Evolutionary conservation across 148 eudicot species (phyloP).

Genomic region (Gaultheria prostrata): DNA sequence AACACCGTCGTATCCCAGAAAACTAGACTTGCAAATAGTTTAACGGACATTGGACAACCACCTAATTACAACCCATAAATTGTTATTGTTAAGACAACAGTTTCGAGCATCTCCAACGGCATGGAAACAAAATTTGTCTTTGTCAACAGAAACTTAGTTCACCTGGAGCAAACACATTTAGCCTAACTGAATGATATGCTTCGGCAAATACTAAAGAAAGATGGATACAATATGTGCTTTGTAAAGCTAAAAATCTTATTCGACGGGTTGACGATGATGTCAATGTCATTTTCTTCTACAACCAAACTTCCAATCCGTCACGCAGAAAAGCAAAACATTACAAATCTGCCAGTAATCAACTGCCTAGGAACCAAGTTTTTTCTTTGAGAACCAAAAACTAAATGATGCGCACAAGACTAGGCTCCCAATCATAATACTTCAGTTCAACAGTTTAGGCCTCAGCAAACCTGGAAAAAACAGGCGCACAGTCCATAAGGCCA

Average conservation of each 20-base stretch:
- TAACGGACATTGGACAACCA: too few species aligned
- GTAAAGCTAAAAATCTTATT: not conserved
- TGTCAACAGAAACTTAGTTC: not conserved
- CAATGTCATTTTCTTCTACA: not conserved
- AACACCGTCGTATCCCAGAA: not conserved
- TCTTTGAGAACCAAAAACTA: not conserved
- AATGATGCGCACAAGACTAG: not conserved
- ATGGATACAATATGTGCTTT: not conserved
- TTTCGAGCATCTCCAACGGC: not conserved
- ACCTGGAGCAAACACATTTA: not conserved
- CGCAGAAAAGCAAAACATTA: not conserved
- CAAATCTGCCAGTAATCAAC: not conserved
- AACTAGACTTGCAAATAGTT: not conserved
- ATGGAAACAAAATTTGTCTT: not conserved
- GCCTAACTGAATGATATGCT: not conserved
- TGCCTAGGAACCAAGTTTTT: not conserved
- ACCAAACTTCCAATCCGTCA: conserved; percentile 11
- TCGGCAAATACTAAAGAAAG: not conserved
- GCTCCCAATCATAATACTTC: not conserved
- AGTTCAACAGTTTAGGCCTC: conserved; percentile 46
- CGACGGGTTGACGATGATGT: too few species aligned
- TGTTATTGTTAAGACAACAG: not conserved
- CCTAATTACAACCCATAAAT: not conserved
- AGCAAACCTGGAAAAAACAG: conserved; percentile 42
- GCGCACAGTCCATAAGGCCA: not conserved